Base-by-base conservation (phyloP, 768 basidiomycete species). In the Suillus ampliporus region DNA sequence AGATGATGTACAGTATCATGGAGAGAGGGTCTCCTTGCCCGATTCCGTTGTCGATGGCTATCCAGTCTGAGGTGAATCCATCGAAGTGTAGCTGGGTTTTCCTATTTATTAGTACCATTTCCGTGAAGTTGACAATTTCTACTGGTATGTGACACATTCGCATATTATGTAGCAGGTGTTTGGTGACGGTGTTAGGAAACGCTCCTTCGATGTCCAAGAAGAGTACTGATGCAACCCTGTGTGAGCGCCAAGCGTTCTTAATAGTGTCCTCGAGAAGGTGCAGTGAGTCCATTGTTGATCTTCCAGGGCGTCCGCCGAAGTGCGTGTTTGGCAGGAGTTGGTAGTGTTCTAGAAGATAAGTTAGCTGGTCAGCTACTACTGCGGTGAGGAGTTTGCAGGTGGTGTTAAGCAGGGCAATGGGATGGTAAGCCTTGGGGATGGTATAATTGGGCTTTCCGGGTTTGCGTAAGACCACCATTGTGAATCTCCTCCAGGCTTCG, bases 1-100 rank as follows among this genome's bases (percentile, higher is more conserved):
- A 75, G 47, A 74, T 66, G 21, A 68, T 57, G 57, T 71, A 74
- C 4, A 70, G 56, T 5, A 74, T 66, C 8, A 67, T 67, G 14
- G 75, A 73, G 28, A 67, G 62, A 1, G 73, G 74, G 61, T 71
- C 71, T 2, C 77, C 77, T 60, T 77, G 73, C 51, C 70, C 71
- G 15, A 75, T 67, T 2, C 76, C 73, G 37, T 67, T 67, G 14
- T 8, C 31, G 13, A 60, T 46, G 4, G 52, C 46, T 1, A 52
- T 38, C 23, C 47, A 56, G 4, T 58, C 61, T 40, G 68, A 71
- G 2, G 17, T 40, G 56, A 50, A 71, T 47, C 69, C 69, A 26
- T 71, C 71, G 53, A 73, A 73, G 0, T 21, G 21, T 7, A 73
- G 44, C 44, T 14, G 35, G 1, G 68, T 64, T 15, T 31, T 57